A percentile compares a stretch with the other conserved stretches of the same genome.
Conservation (phyloP, 139 green algal genomes). For the Micromonas pusilla region DNA sequence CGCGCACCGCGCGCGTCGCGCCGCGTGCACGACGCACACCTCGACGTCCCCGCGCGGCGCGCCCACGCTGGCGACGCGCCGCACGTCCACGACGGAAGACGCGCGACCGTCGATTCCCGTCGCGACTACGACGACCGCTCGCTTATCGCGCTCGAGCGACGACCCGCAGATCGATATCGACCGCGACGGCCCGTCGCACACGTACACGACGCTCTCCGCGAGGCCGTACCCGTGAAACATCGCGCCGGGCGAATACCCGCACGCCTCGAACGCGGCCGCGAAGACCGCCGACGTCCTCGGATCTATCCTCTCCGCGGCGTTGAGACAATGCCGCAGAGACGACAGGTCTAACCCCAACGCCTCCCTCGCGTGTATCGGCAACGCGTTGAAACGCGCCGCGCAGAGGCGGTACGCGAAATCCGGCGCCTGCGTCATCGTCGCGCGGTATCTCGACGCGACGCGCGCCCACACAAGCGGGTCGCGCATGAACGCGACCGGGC, state of each 20-base stretch:
- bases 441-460: slow-evolving; percentile 24
- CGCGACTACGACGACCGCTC: neutral
- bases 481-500: slow-evolving; percentile 30
- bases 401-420: slow-evolving; percentile 34
- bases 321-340: neutral
- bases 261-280: neutral
- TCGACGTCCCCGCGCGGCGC: slow-evolving; percentile 2
- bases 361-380: too few species aligned
- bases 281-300: neutral
- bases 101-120: neutral
- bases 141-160: neutral
- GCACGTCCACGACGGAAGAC: neutral
- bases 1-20: neutral
- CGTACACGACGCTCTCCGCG: slow-evolving; percentile 38
- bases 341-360: neutral
- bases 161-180: neutral
- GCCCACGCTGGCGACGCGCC: slow-evolving; percentile 21
- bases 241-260: slow-evolving; percentile 4
- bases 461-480: slow-evolving; percentile 32
- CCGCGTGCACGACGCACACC: slow-evolving; percentile 20
- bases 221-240: slow-evolving; percentile 34
- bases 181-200: neutral
- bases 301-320: neutral
- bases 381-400: neutral
- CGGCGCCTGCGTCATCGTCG: slow-evolving; percentile 31